Percentiles rank a stretch among this genome's conserved stretches.
These are phyloP conservation scores for Knoxdaviesia capensis DNA, from an alignment of 2,329 filamentous ascomycete genomes.

Conservation along the genomic window DNA sequence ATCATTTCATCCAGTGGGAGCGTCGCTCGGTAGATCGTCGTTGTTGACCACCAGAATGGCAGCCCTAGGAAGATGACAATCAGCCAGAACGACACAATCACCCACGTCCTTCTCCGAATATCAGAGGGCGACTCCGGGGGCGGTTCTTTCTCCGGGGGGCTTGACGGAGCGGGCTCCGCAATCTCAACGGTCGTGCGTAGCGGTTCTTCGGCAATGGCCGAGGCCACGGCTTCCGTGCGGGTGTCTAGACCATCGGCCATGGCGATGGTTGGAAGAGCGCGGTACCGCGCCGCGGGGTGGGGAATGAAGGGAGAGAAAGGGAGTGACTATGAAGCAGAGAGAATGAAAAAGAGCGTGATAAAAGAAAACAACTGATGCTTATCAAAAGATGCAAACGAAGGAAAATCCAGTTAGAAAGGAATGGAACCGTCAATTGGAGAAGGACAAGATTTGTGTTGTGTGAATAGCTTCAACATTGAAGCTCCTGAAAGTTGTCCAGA, in stretches of 20 bases:
- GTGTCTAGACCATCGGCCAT: background rate
- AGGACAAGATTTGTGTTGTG: too few species aligned
- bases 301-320: too few species aligned
- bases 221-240: too few species aligned
- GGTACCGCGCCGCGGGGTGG: too few species aligned
- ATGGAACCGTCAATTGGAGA: too few species aligned
- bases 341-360: background rate
- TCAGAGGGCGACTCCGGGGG: slow-evolving; percentile 59
- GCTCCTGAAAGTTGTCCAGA: too few species aligned
- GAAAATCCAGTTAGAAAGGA: too few species aligned
- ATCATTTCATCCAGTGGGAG: slow-evolving; percentile 75
- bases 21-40: slow-evolving; percentile 71
- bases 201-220: too few species aligned
- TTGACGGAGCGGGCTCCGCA: background rate
- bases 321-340: background rate
- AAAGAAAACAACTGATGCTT: too few species aligned
- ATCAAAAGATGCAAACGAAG: too few species aligned
- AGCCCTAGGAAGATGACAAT: slow-evolving; percentile 68
- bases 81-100: slow-evolving; percentile 80
- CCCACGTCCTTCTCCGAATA: slow-evolving; percentile 46
- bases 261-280: background rate
- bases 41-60: slow-evolving; percentile 93
- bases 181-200: background rate
- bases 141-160: slow-evolving; percentile 18
- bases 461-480: too few species aligned